phyloP scores from a whole-genome alignment of 164 flowering plant genomes.

The Cinnamomum chago region DNA sequence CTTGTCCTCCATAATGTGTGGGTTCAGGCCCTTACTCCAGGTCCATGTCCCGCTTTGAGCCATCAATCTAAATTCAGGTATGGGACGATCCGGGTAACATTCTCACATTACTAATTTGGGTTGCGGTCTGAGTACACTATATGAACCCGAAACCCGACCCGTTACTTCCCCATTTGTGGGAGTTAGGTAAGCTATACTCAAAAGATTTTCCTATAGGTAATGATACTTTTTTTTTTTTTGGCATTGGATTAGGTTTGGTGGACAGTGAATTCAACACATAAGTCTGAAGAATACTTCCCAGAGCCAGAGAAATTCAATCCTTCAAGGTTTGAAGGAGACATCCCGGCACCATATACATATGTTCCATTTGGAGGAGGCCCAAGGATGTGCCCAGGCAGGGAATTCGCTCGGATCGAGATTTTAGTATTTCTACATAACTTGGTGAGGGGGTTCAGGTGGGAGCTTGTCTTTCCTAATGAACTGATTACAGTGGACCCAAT shows the following conservation, averaged over 20 bases:
- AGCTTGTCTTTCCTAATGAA: constrained; percentile 4
- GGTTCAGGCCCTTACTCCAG: too few species aligned
- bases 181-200: too few species aligned
- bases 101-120: background rate
- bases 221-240: too few species aligned
- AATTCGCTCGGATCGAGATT: constrained; percentile 5
- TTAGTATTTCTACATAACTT: constrained; percentile 5
- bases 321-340: constrained; percentile 1
- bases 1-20: too few species aligned
- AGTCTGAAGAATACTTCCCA: background rate
- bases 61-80: too few species aligned
- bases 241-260: background rate
- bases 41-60: too few species aligned
- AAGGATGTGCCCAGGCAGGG: constrained; percentile 8
- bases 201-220: too few species aligned
- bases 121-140: background rate
- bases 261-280: constrained; percentile 2
- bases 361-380: constrained; percentile 2
- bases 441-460: background rate
- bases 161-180: too few species aligned
- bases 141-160: too few species aligned
- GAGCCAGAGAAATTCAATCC: constrained; percentile 7
- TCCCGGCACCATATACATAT: background rate
- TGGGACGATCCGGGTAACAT: background rate
- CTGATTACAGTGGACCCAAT: constrained; percentile 2